Conservation (phyloP, 371 early-diverging fungal species). For the Saksenaea vasiformis region DNA sequence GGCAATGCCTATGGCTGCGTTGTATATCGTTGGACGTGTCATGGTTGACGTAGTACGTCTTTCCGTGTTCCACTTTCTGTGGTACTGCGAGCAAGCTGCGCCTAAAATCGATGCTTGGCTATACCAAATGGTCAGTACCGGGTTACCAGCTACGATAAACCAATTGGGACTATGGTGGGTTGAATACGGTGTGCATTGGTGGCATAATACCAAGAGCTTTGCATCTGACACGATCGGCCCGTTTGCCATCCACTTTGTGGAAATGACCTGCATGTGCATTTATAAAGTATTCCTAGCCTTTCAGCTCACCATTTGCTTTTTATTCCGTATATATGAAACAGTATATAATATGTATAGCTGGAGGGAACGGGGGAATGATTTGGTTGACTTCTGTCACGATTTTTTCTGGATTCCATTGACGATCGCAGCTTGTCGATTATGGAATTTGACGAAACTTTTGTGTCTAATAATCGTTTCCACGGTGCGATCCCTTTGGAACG, state of each 20-base stretch:
- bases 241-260: neutral
- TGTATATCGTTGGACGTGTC: conserved; percentile 28
- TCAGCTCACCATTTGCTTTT: neutral
- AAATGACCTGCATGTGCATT: neutral
- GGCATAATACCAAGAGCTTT: neutral
- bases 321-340: neutral
- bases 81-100: conserved; percentile 24
- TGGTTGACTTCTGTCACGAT: too few species aligned
- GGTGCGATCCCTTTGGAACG: too few species aligned
- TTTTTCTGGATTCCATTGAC: too few species aligned
- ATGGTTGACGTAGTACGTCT: conserved; percentile 19
- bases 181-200: conserved; percentile 14
- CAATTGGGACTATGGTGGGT: conserved; percentile 29
- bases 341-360: neutral
- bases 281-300: neutral
- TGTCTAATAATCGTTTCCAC: too few species aligned
- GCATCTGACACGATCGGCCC: neutral
- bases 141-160: conserved; percentile 20
- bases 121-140: conserved; percentile 31
- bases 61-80: conserved; percentile 22
- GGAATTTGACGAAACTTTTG: too few species aligned
- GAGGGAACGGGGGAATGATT: neutral
- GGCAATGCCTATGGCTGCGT: conserved; percentile 32
- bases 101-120: conserved; percentile 44
- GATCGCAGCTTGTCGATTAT: too few species aligned